phyloP scores from a whole-genome alignment of 352 stramenopile species.

The Phytophthora cactorum region DNA sequence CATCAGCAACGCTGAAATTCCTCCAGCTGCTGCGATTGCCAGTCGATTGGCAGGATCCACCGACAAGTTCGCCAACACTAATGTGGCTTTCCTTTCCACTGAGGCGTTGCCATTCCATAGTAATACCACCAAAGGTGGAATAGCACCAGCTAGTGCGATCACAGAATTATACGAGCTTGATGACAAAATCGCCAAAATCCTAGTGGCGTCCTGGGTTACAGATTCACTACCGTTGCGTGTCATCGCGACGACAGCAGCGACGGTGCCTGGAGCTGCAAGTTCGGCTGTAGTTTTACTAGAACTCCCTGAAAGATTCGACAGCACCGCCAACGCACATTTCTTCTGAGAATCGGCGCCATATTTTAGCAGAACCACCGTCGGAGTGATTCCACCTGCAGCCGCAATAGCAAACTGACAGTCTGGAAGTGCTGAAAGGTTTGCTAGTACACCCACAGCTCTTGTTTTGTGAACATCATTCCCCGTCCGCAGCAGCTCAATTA shows the following conservation, averaged over 20 bases:
- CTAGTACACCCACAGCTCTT: conserved; percentile 1
- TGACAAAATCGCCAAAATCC: conserved; percentile 10
- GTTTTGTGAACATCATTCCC: conserved; percentile 7
- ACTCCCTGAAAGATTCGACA: background rate
- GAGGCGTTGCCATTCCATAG: conserved; percentile 8
- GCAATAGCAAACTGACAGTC: conserved; percentile 5
- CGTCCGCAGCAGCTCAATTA: conserved; percentile 1
- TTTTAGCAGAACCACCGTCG: conserved; percentile 7
- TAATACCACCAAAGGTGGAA: conserved; percentile 15
- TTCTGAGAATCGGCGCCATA: conserved; percentile 6
- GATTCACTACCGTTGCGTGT: background rate
- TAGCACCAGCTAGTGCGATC: conserved; percentile 8
- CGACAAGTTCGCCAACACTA: conserved; percentile 11
- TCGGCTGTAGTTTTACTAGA: background rate
- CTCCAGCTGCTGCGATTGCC: conserved; percentile 13
- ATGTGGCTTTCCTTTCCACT: background rate
- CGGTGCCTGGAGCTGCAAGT: background rate
- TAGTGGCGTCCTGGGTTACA: background rate
- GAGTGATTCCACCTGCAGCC: conserved; percentile 6
- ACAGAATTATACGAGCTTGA: conserved; percentile 9
- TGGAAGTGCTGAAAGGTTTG: conserved; percentile 2
- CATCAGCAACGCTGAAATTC: conserved; percentile 15
- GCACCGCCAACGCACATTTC: background rate
- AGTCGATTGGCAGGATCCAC: background rate
- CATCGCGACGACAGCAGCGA: conserved; percentile 4